Evolutionary conservation across 1,139 yeast genomes (phyloP).

Genomic region (Candida labiduridarum): DNA sequence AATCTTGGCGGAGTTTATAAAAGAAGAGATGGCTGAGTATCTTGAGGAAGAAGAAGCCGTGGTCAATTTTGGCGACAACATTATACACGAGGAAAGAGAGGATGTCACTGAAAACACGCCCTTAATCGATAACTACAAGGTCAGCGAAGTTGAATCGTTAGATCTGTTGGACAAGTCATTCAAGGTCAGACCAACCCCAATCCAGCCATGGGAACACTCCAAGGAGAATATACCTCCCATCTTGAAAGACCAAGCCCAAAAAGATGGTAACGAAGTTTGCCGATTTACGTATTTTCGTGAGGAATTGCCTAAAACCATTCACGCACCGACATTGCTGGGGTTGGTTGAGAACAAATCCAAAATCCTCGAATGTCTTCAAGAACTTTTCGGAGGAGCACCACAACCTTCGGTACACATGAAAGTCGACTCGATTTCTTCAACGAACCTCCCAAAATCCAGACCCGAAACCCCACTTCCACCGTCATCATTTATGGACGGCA

Average conservation of each 20-base stretch:
- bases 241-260: constrained; percentile 20
- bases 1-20: constrained; percentile 74
- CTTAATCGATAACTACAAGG: constrained; percentile 40
- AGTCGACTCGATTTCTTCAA: constrained; percentile 7
- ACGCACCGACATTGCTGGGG: constrained; percentile 87
- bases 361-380: constrained; percentile 18
- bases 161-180: constrained; percentile 43
- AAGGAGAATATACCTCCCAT: constrained; percentile 35
- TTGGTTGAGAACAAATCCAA: constrained; percentile 35
- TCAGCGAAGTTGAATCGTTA: constrained; percentile 66
- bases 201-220: constrained; percentile 73
- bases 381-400: constrained; percentile 35
- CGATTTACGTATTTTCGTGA: constrained; percentile 92
- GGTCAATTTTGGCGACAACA: constrained; percentile 30
- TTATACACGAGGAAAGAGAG: constrained; percentile 16
- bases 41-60: constrained; percentile 15
- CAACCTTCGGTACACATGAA: constrained; percentile 15
- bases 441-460: constrained; percentile 12
- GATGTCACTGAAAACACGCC: constrained; percentile 26
- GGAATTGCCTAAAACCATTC: constrained; percentile 84
- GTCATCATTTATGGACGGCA: constrained; percentile 16
- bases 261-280: constrained; percentile 29
- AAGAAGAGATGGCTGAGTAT: constrained; percentile 51
- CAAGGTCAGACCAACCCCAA: constrained; percentile 71
- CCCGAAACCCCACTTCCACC: constrained; percentile 21